Conservation (phyloP, 2,329 filamentous ascomycete species). For the Apiospora aurea region DNA sequence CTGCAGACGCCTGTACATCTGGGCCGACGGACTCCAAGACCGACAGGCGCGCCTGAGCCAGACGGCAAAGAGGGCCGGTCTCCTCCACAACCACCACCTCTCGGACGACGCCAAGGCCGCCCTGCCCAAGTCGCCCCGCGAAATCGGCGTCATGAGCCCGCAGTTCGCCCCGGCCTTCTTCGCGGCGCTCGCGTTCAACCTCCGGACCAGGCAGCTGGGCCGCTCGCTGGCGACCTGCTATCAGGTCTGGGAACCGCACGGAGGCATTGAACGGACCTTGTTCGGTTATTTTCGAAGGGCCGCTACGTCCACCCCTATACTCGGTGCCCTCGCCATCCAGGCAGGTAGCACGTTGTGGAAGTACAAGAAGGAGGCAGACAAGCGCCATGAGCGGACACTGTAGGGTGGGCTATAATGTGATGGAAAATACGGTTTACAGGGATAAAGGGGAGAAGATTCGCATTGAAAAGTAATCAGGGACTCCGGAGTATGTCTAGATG, state of each 20-base stretch:
- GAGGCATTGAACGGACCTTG: background rate
- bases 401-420: background rate
- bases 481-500: too few relatives aligned
- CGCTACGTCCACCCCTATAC: background rate
- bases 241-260: background rate
- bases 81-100: background rate
- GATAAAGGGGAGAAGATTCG: background rate
- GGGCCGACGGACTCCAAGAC: background rate
- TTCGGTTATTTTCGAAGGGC: background rate
- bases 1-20: background rate
- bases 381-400: background rate
- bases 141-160: background rate
- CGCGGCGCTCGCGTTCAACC: background rate
- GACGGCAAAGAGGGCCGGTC: background rate
- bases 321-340: background rate
- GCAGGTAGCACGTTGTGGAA: background rate
- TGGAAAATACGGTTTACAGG: background rate
- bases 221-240: background rate
- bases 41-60: background rate
- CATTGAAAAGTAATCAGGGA: background rate
- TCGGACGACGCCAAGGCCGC: background rate
- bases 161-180: background rate
- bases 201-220: background rate
- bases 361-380: background rate
- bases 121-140: background rate